These are phyloP conservation scores for Fomitopsis serialis DNA, from an alignment of 768 basidiomycete genomes.

Conservation along the genomic window DNA sequence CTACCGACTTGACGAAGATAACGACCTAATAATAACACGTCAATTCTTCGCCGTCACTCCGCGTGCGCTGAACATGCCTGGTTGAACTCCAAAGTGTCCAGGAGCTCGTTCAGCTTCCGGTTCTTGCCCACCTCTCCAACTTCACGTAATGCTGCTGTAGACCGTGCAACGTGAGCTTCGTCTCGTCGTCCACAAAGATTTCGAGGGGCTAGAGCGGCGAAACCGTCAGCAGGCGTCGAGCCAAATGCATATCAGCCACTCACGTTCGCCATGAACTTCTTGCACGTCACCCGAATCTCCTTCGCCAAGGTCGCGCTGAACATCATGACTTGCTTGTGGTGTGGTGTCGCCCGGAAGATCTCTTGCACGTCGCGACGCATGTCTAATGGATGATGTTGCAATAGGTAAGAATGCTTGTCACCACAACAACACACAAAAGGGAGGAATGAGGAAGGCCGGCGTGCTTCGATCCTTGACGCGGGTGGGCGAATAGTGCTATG, in stretches of 20 bases:
- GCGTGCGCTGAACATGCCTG: conserved; percentile 49
- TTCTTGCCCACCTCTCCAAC: conserved; percentile 92
- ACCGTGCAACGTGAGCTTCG: conserved; percentile 95
- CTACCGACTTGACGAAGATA: conserved; percentile 98
- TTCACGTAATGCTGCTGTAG: conserved; percentile 99
- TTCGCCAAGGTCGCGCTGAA: conserved; percentile 98
- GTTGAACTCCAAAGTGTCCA: conserved; percentile 97
- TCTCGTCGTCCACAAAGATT: conserved; percentile 99
- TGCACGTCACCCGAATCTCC: conserved; percentile 96
- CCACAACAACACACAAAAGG: conserved; percentile 5
- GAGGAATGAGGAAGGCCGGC: neutral
- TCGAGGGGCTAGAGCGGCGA: conserved; percentile 74
- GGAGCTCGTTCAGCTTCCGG: conserved; percentile 90
- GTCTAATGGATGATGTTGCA: conserved; percentile 80
- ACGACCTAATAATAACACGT: conserved; percentile 62
- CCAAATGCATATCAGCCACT: conserved; percentile 27
- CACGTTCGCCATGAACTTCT: conserved; percentile 99
- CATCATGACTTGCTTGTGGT: conserved; percentile 99
- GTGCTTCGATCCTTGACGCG: conserved; percentile 1
- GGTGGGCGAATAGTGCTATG: conserved; percentile 1
- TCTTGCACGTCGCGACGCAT: conserved; percentile 99
- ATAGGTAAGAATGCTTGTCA: conserved; percentile 25
- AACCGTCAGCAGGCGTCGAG: conserved; percentile 2
- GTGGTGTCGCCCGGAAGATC: conserved; percentile 97
- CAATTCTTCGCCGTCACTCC: too few relatives aligned